Percentiles rank a stretch among this genome's conserved stretches.
Evolutionary conservation across 768 basidiomycete species (phyloP).

Genomic region (Nevesoporus exiguus): DNA sequence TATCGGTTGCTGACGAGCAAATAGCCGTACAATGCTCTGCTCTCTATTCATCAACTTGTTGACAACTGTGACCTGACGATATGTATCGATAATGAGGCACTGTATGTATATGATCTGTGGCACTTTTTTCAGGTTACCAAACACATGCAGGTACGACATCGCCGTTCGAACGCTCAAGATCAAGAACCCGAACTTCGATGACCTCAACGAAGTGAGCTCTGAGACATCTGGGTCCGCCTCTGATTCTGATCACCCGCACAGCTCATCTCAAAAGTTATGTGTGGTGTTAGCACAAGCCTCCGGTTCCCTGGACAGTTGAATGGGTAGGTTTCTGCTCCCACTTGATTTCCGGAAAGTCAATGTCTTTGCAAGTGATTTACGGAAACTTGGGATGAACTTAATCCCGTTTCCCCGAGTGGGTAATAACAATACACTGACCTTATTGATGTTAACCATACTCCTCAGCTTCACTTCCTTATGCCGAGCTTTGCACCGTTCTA

Average conservation of each 20-base stretch:
- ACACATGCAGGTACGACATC: slow-evolving; percentile 61
- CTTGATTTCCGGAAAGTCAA: slow-evolving; percentile 3
- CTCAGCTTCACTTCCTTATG: slow-evolving; percentile 92
- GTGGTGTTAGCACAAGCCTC: slow-evolving; percentile 87
- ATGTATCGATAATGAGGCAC: slow-evolving; percentile 84
- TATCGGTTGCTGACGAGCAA: slow-evolving; percentile 7
- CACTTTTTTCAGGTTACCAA: not conserved
- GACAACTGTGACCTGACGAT: slow-evolving; percentile 84
- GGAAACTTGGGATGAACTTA: slow-evolving; percentile 91
- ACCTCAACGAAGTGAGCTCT: slow-evolving; percentile 62
- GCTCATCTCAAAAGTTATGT: slow-evolving; percentile 89
- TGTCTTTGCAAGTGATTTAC: slow-evolving; percentile 55
- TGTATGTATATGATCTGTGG: slow-evolving; percentile 42
- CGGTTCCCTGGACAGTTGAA: slow-evolving; percentile 94
- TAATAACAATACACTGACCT: not conserved
- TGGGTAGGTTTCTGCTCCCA: slow-evolving; percentile 46
- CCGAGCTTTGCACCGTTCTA: slow-evolving; percentile 92
- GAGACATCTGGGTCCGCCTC: not conserved
- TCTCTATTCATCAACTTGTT: slow-evolving; percentile 85
- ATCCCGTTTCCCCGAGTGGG: slow-evolving; percentile 92
- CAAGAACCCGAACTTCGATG: slow-evolving; percentile 56
- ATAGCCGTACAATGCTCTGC: slow-evolving; percentile 78
- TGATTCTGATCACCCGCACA: slow-evolving; percentile 20
- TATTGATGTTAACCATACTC: not conserved
- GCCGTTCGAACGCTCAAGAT: slow-evolving; percentile 62